Base-by-base conservation (phyloP, 345 rosid species). In the Salix brachista region DNA sequence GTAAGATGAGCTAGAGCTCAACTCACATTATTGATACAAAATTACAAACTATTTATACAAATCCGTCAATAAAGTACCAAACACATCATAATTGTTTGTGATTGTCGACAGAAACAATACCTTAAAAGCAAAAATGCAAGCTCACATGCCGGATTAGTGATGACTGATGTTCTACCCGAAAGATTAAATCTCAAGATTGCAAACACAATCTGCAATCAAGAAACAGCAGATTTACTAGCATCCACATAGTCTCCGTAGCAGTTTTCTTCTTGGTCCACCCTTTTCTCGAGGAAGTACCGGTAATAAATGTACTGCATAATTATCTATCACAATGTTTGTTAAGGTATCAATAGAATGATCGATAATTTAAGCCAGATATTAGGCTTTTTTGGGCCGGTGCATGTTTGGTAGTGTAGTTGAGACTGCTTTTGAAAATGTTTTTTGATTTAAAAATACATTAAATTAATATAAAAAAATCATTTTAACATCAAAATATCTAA, bases 241-340 rank as follows among this genome's bases (percentile, higher is more conserved):
- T 88, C 88, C 52, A 41, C 54, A 74, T 89, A 86, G 77, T 85
- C 83, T 65, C 88, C 86, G 18, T 83, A 46, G 61, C 67, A 75
- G 18, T 0, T 12, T 80, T 88, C 88, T 25, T 66, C 80, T 14
- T 58, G 76, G 9, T 60, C 69, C 12, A 39, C 14, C 16, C 12
- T 61, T 46, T 58, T 70, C 37, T 58, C 58, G 72, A 84, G 79
- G 72, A 84, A 76, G 84, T 84, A 84, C 76, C 80, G 87, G 89
- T 95, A 95, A 69, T 91, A 95, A 28, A 93, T 73, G 82, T 90
- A 95, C 89, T 95, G 99, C 91, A 91, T 48, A 80, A 91, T 90
- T 78, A 95, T 93, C 98, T 96, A 65, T 80, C 75, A 41, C 3
- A 1, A 36, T 42, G 16, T 1, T 44, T 21, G 90, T 87, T 70